Evolutionary conservation across 306 rosid genomes (phyloP).

Genomic region (Urtica urens): DNA sequence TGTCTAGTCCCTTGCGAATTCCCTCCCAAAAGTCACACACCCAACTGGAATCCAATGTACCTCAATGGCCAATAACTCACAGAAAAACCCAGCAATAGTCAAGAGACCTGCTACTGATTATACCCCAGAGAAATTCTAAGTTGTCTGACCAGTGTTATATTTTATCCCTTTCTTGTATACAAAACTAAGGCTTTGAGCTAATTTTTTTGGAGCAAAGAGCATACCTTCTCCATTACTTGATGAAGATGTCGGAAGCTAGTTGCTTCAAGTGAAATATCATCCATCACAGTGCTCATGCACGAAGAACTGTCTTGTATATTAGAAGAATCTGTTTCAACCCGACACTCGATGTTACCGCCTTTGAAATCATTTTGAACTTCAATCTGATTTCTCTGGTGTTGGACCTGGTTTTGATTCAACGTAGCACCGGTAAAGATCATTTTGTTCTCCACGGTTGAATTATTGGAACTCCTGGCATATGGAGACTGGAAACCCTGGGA

Average conservation of each 20-base stretch:
- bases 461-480: conserved; percentile 22
- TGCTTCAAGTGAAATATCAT: conserved; percentile 44
- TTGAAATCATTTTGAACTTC: conserved; percentile 58
- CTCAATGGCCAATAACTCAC: not conserved
- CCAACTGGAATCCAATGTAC: not conserved
- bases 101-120: not conserved
- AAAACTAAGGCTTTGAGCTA: not conserved
- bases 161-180: not conserved
- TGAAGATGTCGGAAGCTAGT: conserved; percentile 63
- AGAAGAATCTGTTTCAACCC: conserved; percentile 47
- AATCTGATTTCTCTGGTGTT: conserved; percentile 45
- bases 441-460: conserved; percentile 19
- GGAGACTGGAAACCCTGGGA: conserved; percentile 22
- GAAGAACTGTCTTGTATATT: conserved; percentile 47
- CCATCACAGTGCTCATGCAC: conserved; percentile 36
- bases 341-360: conserved; percentile 38
- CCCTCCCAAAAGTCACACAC: not conserved
- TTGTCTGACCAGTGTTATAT: not conserved
- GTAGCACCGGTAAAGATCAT: conserved; percentile 24
- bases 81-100: not conserved
- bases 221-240: conserved; percentile 62
- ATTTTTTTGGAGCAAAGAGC: not conserved
- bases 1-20: not conserved
- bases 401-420: conserved; percentile 32
- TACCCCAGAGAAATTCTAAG: not conserved